A percentile compares a stretch with the other conserved stretches of the same genome.
These are phyloP conservation scores for Cyberlindnera galapagoensis DNA, from an alignment of 805 yeast species.

Conservation along the genomic window DNA sequence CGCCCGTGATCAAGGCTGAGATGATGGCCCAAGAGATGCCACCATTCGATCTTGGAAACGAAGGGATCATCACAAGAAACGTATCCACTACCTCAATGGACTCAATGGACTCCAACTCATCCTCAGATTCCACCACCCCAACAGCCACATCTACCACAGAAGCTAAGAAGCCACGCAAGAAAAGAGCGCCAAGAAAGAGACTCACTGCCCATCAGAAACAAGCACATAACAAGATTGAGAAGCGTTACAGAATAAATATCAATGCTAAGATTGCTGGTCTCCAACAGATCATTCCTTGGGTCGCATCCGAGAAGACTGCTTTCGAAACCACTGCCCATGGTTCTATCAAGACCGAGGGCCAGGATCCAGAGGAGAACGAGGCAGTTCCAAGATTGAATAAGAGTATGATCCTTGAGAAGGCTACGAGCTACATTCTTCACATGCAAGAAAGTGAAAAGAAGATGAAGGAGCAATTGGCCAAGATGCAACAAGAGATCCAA, in stretches of 20 bases:
- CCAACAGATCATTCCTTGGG: constrained; percentile 64
- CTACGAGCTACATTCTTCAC: constrained; percentile 51
- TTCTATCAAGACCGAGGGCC: constrained; percentile 21
- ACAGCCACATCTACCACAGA: constrained; percentile 4
- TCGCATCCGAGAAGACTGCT: constrained; percentile 54
- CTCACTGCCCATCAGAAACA: constrained; percentile 54
- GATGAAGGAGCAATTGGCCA: constrained; percentile 27
- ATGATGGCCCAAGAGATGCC: constrained; percentile 10
- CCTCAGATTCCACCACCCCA: constrained; percentile 2
- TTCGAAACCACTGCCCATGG: no score
- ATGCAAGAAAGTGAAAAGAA: constrained; percentile 44
- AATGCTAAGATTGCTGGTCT: constrained; percentile 65
- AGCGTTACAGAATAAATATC: constrained; percentile 64
- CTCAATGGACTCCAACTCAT: constrained; percentile 6
- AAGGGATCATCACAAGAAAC: constrained; percentile 7
- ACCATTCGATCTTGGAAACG: constrained; percentile 6
- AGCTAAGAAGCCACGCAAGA: constrained; percentile 29
- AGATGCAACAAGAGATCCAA: constrained; percentile 21
- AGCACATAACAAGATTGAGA: constrained; percentile 70
- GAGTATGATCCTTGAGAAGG: constrained; percentile 62
- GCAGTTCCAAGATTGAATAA: constrained; percentile 47
- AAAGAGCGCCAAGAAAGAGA: constrained; percentile 48
- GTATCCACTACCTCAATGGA: constrained; percentile 11
- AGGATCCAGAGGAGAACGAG: constrained; percentile 8
- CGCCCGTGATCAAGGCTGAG: constrained; percentile 26